phyloP scores from a whole-genome alignment of 805 yeast genomes.

The Alloascoidea hylecoeti region DNA sequence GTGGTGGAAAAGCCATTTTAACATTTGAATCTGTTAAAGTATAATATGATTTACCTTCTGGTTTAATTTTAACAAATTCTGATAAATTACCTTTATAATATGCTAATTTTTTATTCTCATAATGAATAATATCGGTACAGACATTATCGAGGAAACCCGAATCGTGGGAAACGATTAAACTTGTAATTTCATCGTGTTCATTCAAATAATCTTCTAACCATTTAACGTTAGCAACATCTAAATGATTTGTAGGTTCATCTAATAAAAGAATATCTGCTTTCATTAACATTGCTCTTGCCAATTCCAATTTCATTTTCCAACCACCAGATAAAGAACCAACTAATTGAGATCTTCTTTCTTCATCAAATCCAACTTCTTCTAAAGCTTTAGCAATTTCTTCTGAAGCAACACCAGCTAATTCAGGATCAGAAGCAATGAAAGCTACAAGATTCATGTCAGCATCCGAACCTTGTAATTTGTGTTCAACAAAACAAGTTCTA shows the following conservation, averaged over 20 bases:
- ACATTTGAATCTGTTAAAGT: slow-evolving; percentile 87
- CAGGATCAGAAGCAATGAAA: slow-evolving; percentile 84
- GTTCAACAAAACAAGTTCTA: slow-evolving; percentile 94
- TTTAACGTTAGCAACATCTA: slow-evolving; percentile 85
- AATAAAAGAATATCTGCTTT: slow-evolving; percentile 87
- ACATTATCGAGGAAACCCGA: slow-evolving; percentile 92
- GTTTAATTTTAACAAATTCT: slow-evolving; percentile 80
- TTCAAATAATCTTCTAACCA: slow-evolving; percentile 88
- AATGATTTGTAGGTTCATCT: slow-evolving; percentile 98
- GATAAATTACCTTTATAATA: slow-evolving; percentile 95
- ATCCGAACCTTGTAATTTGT: slow-evolving; percentile 89
- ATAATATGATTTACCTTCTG: slow-evolving; percentile 93
- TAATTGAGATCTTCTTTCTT: slow-evolving; percentile 75
- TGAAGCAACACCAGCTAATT: slow-evolving; percentile 44
- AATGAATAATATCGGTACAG: slow-evolving; percentile 93
- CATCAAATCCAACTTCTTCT: slow-evolving; percentile 80
- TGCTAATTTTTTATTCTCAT: slow-evolving; percentile 87
- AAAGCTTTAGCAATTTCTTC: slow-evolving; percentile 69
- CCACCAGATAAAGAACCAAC: slow-evolving; percentile 97
- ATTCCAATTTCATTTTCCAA: slow-evolving; percentile 97
- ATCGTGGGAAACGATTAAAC: slow-evolving; percentile 94
- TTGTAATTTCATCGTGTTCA: slow-evolving; percentile 76
- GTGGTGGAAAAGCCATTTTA: slow-evolving; percentile 97
- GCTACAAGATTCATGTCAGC: slow-evolving; percentile 79
- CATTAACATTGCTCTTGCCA: slow-evolving; percentile 98